Base-by-base conservation (phyloP, 208 protist genomes). In the Leishmania lainsoni region DNA sequence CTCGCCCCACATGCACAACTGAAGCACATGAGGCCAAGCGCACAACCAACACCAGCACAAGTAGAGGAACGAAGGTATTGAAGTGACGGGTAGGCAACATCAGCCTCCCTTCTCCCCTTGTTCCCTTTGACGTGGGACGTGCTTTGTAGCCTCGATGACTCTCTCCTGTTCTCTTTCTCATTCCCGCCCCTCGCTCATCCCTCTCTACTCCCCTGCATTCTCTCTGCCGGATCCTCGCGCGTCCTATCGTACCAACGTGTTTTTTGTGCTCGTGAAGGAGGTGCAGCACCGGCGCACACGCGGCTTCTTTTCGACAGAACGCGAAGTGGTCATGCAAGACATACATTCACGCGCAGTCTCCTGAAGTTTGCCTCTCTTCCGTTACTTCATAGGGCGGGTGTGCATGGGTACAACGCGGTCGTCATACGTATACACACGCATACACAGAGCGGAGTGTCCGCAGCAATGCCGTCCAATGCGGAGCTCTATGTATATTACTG, bases 401-500 rank as follows among this genome's bases (percentile, higher is more conserved):
- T 71, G 35, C 78, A 51, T 65, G 32, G 12, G 17, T 26, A 81
- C 49, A 78, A 78, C n/a, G n/a, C 32, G 35, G 48, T 22, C 48
- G 42, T 61, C 29, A 63, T 48, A 52, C 69, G 6, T 14, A 73
- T 45, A 73, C 39, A 52, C 66, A 83, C 61, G 42, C 59, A 79
- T 48, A 71, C 51, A 86, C 8, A 58, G 52, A 65, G 2, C 8
- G 59, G 3, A 71, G 42, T 16, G 12, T 42, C 63, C 5, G 10
- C 29, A 85, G 51, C 76, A 69, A 94, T 94, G 91, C 84, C 92
- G 9, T 89, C 92, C 35, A 86, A 96, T 32, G 89, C 83, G 10
- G 93, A 98, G 73, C 84, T 98, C 17, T 98, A 98, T 81, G 76
- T 69, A 2, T 95, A 91, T 81, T 98, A 96, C 79, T 98, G 95